These are phyloP conservation scores for Cinchona pubescens DNA, from an alignment of 257 asterid species.

Conservation along the genomic window DNA sequence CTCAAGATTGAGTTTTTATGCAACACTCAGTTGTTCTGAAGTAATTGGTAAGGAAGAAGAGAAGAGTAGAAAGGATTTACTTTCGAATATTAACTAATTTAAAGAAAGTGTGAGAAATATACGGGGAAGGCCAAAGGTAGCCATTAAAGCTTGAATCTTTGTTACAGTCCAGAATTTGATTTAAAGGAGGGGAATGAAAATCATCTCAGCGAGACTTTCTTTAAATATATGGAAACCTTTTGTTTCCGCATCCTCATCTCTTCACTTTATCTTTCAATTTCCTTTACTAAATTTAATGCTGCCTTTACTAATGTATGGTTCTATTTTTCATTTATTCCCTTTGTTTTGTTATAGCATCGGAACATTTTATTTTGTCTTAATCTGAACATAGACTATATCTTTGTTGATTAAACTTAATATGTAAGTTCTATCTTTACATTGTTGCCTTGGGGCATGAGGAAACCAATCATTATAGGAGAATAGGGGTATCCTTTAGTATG, in stretches of 20 bases:
- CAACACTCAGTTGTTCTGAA: neutral
- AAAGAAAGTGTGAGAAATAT: too few relatives aligned
- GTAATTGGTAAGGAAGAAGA: neutral
- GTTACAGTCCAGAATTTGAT: neutral
- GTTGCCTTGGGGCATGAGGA: neutral
- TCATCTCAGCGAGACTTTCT: too few relatives aligned
- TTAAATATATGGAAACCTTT: too few relatives aligned
- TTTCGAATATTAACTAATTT: neutral
- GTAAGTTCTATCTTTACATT: too few relatives aligned
- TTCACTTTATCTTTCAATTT: too few relatives aligned
- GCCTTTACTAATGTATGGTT: too few relatives aligned
- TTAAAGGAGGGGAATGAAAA: neutral
- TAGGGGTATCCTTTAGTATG: neutral
- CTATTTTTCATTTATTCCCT: too few relatives aligned
- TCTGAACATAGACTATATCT: too few relatives aligned
- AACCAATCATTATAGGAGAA: neutral
- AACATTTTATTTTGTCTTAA: neutral
- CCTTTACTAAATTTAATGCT: too few relatives aligned
- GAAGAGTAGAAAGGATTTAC: neutral
- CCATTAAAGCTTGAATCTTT: neutral
- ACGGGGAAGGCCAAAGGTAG: neutral
- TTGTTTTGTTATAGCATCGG: neutral
- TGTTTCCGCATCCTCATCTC: neutral
- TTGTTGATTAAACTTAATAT: neutral
- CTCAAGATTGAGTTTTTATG: neutral